Evolutionary conservation across 352 stramenopile genomes (phyloP).

Genomic region (Globisporangium paroecandrum): DNA sequence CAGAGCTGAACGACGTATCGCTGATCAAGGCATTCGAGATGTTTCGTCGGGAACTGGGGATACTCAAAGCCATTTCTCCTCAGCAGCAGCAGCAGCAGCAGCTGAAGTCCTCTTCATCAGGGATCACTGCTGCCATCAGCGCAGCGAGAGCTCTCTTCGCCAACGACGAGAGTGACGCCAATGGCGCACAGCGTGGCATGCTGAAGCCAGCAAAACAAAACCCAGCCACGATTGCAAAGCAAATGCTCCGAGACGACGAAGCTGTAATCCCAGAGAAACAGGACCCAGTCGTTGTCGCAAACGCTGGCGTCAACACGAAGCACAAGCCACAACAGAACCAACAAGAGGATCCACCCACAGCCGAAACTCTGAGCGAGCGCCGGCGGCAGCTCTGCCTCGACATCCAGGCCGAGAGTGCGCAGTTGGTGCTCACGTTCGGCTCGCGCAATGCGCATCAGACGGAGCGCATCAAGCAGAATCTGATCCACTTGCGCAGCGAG

Average conservation of each 20-base stretch:
- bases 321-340: background rate
- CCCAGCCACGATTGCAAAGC: background rate
- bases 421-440: slow-evolving; percentile 37
- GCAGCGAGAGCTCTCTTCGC: slow-evolving; percentile 15
- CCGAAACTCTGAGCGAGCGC: slow-evolving; percentile 22
- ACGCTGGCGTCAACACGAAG: background rate
- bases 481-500: slow-evolving; percentile 17
- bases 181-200: background rate
- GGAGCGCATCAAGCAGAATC: slow-evolving; percentile 17
- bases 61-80: slow-evolving; percentile 8
- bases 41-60: slow-evolving; percentile 38
- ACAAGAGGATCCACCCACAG: background rate
- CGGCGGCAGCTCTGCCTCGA: slow-evolving; percentile 50
- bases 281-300: background rate
- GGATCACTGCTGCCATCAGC: slow-evolving; percentile 15
- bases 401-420: slow-evolving; percentile 47
- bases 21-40: slow-evolving; percentile 47
- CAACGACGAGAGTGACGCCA: background rate
- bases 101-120: background rate
- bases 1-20: slow-evolving; percentile 53
- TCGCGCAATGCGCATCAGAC: slow-evolving; percentile 16
- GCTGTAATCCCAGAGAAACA: background rate
- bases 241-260: background rate
- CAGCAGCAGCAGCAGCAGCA: background rate
- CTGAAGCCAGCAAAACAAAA: background rate